Evolutionary conservation across 768 basidiomycete species (phyloP).

Genomic region (Hygrocybe coccinea): DNA sequence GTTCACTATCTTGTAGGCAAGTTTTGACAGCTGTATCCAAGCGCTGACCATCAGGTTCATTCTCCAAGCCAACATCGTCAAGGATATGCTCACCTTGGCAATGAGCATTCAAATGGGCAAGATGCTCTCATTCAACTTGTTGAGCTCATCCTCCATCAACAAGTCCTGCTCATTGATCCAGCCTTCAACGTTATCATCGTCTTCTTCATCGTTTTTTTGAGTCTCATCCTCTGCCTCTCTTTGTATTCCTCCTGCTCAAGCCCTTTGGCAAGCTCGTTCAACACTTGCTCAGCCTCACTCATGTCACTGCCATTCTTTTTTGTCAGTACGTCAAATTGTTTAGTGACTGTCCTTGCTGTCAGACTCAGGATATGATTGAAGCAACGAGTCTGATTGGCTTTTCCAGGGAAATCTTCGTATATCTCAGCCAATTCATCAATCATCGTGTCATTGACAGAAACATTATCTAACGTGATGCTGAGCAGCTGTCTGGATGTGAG

Average conservation of each 20-base stretch:
- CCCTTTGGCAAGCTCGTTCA: not conserved
- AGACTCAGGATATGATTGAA: conserved; percentile 39
- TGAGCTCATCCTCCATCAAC: not conserved
- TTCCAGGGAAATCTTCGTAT: conserved; percentile 21
- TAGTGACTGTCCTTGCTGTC: conserved; percentile 29
- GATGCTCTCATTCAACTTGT: not conserved
- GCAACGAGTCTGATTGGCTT: conserved; percentile 27
- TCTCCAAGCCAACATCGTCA: not conserved
- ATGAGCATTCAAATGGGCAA: conserved; percentile 1
- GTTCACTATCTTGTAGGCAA: conserved; percentile 23
- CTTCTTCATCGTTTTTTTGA: not conserved
- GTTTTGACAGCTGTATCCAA: conserved; percentile 14
- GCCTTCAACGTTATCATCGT: conserved; percentile 2
- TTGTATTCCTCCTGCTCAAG: not conserved
- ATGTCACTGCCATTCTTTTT: not conserved
- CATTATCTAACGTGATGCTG: no score
- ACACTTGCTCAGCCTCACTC: not conserved
- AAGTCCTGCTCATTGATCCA: not conserved
- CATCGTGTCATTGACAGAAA: no score
- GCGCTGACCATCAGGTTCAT: conserved; percentile 1
- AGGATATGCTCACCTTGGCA: conserved; percentile 8
- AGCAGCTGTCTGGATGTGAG: no score
- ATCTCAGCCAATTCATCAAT: not conserved
- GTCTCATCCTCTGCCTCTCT: not conserved
- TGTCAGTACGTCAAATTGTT: conserved; percentile 30